phyloP scores from a whole-genome alignment of 148 eudicot species.

The Cornus kousa region DNA sequence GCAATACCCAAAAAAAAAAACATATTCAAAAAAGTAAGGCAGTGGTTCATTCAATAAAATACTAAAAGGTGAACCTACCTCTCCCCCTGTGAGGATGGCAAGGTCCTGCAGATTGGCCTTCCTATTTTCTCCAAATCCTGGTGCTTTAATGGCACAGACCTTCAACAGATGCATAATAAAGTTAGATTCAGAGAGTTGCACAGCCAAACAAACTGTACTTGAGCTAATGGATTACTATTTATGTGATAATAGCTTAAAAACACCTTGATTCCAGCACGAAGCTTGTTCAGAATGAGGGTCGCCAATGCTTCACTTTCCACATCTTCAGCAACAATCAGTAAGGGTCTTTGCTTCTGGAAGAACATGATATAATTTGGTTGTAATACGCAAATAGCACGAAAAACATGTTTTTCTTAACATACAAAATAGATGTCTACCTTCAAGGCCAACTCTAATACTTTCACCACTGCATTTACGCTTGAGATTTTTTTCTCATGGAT shows the following conservation, averaged over 20 bases:
- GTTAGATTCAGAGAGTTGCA: background rate
- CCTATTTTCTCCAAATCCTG: conserved; percentile 87
- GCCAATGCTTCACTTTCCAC: conserved; percentile 56
- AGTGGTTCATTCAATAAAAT: background rate
- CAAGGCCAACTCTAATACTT: conserved; percentile 47
- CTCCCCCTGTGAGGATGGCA: conserved; percentile 78
- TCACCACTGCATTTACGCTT: conserved; percentile 52
- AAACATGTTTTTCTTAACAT: background rate
- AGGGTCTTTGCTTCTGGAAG: conserved; percentile 41
- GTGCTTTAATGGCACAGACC: conserved; percentile 94
- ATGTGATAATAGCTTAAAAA: background rate
- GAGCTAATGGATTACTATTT: background rate
- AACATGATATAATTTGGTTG: background rate
- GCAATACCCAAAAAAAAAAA: background rate
- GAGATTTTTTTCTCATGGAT: conserved; percentile 64
- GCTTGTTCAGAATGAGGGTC: conserved; percentile 60
- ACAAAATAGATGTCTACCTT: conserved; percentile 23
- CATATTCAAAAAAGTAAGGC: background rate
- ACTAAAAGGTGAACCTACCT: conserved; percentile 29
- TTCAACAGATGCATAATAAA: conserved; percentile 15
- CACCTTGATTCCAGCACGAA: conserved; percentile 91
- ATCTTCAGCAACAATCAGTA: conserved; percentile 56
- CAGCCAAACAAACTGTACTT: background rate
- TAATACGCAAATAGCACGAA: background rate
- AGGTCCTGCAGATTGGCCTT: conserved; percentile 76